Evolutionary conservation across 768 basidiomycete species (phyloP), one percentile per base, ranked within the genome.

Genomic region (Lactarius evosmus): DNA sequence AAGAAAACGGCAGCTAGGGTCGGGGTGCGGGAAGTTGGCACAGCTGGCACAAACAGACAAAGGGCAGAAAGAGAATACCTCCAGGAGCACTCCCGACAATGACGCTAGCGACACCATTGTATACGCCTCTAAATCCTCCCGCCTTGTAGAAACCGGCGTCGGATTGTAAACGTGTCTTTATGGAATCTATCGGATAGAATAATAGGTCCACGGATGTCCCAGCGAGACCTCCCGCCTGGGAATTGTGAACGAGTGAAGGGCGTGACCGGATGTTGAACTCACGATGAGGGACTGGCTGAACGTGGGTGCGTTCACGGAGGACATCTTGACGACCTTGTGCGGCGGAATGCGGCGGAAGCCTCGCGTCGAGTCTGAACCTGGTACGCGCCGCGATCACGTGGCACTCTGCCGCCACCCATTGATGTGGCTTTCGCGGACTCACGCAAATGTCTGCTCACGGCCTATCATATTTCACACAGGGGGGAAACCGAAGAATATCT

Each of bases 121-220:
- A 99, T 7, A 98, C 83, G 9, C 93, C 95, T 56, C 76, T 84
- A 74, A 98, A 91, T 0, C 95, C 97, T 17, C 96, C 96, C 2
- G 93, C 87, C 32, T 79, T 77, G 51, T 84, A 73, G 74, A 99
- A 98, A 19, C 96, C 97, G 70, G 91, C 87, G 3, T 85, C 74
- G 7, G 94, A 89, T 71, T 99, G 96, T 36, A 97, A 81, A 54
- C 96, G 88, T 41, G 97, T 98, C 77, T 99, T 99, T 73, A 98
- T 76, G 0, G 96, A 97, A 77, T 99, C 96, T 62, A 99, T 86
- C 1, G 96, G 96, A 74, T 94, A 99, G 78, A 99, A 95, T 25
- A 97, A 82, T 51, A 98, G 82, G 76, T 99, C 96, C 19, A 98
- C 96, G 2, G 93, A 82, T 8, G 93, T 89, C 30, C 96, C 96